Evolutionary conservation across 2,329 filamentous ascomycete species (phyloP), one percentile per base, ranked within the genome.

Genomic region (Macrophomina tecta): DNA sequence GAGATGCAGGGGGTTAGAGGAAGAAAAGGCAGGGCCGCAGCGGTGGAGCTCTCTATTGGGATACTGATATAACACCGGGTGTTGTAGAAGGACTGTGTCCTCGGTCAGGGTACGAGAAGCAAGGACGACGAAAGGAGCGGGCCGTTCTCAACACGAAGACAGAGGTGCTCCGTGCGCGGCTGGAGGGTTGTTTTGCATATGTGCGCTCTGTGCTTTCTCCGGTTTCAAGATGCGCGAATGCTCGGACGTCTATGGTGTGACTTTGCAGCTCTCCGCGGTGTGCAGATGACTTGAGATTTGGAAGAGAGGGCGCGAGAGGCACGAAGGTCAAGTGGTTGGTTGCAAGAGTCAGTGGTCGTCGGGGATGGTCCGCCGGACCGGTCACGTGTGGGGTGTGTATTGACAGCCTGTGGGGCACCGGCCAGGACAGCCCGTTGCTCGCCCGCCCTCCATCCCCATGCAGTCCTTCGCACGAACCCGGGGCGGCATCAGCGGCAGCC

Each of bases 141-240:
- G 18, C 18, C 48, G 18, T 18, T 51, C 48, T 51, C 48, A 23
- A 51, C 18, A 51, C 30, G 48, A 23, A 30, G 23, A 30, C 18
- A 23, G 30, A 9, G n/a, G 48, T 16, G 48, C 42, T 16, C 42
- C 42, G 42, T 45, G 42, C 42, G 42, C 16, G 11, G 42, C 8
- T 45, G 42, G 16, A 45, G 16, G 42, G 42, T 14, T 16, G 5
- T 45, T 9, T 5, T 45, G 11, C 23, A 14, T 45, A 14, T 45
- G 16, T 9, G 42, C 16, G 42, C 42, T 5, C 42, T 16, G 38
- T 58, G 38, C 55, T 14, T 36, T 58, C 36, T 36, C 53, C 18
- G 53, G 56, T 60, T 60, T 60, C 56, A 60, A 46, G 40, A 60
- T 46, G 56, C 40, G 40, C 56, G 14, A 38, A n/a, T 28, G 23